Evolutionary conservation across 1,284 basidiomycete species (phyloP), one percentile per base, ranked within the genome.

Genomic region (Porodaedalea pini): DNA sequence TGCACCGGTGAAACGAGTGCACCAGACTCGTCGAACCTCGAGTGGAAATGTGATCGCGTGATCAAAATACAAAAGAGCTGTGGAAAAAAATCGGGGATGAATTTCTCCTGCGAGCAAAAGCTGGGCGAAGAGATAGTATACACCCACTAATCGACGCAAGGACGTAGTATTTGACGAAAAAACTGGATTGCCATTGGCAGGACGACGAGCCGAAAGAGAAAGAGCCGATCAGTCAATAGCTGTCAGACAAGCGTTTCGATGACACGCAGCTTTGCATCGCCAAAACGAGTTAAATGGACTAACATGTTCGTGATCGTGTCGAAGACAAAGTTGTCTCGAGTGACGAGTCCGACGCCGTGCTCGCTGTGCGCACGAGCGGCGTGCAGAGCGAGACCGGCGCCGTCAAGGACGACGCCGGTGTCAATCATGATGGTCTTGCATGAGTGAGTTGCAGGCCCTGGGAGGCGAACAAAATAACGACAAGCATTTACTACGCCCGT

Each of bases 51-150:
- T 60, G 21, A 54, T 40, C 11, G 37, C 40, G 41, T 56, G 54
- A 40, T 60, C 58, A 34, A 56, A 60, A 21, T 60, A 60, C 21
- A 60, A 36, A 34, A 60, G 21, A 5, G 58, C 58, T 60, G 21
- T 15, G 13, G 27, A 5, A 57, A 5, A 7, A 29, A 34, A 3
- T 31, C 17, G 17, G 21, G 15, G 39, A 36, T 39, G 21, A 56
- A 40, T 7, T 52, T 34, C 6, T 8, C 11, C 7, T n/a, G 19
- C 36, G 11, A n/a, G 29, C 13, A 36, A 4, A 23, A 15, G 23
- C n/a, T 29, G 15, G 5, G 37, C 37, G 17, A 32, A 29, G 6
- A 41, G 10, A 54, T 17, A 23, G 11, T 31, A 32, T 52, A 25
- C 8, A 52, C 58, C 36, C 21, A 60, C 58, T 56, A 17, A 51